These are phyloP conservation scores for Saturnispora silvae DNA, from an alignment of 805 yeast genomes.

Conservation along the genomic window DNA sequence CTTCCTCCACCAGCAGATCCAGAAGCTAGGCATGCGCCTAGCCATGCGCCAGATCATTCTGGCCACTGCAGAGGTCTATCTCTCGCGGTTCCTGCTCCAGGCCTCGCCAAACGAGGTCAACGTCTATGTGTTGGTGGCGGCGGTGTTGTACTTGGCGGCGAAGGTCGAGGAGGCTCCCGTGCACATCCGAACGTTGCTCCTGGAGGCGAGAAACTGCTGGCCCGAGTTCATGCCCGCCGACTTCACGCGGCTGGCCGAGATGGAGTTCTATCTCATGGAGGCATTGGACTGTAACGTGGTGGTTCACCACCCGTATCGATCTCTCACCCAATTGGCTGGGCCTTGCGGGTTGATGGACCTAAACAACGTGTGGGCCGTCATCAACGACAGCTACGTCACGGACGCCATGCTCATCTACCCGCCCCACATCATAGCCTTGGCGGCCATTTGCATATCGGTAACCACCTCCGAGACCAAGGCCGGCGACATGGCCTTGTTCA, in stretches of 20 bases:
- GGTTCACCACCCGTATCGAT: slow-evolving; percentile 67
- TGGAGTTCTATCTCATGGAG: slow-evolving; percentile 87
- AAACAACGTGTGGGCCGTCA: slow-evolving; percentile 80
- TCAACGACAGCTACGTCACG: slow-evolving; percentile 83
- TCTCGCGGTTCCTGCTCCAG: slow-evolving; percentile 64
- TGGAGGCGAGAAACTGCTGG: slow-evolving; percentile 86
- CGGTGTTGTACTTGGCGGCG: slow-evolving; percentile 82
- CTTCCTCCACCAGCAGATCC: slow-evolving; percentile 64
- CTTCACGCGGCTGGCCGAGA: slow-evolving; percentile 83
- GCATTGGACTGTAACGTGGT: slow-evolving; percentile 66
- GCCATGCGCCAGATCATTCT: slow-evolving; percentile 73
- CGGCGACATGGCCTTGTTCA: slow-evolving; percentile 3
- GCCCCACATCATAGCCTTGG: slow-evolving; percentile 79
- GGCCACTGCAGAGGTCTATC: slow-evolving; percentile 80
- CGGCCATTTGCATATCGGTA: slow-evolving; percentile 68
- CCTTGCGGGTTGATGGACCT: slow-evolving; percentile 36
- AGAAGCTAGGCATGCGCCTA: slow-evolving; percentile 68
- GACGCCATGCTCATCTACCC: slow-evolving; percentile 77
- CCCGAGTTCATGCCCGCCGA: slow-evolving; percentile 92
- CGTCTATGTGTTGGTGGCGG: slow-evolving; percentile 66
- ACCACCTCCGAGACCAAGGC: slow-evolving; percentile 3
- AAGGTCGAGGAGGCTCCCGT: slow-evolving; percentile 94
- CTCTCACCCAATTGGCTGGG: slow-evolving; percentile 43
- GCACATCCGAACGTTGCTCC: slow-evolving; percentile 72
- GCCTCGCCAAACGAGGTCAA: slow-evolving; percentile 76